Evolutionary conservation across 176 grass and related monocot genomes (phyloP), one percentile per base, ranked within the genome.

Genomic region (Oryza coarctata): DNA sequence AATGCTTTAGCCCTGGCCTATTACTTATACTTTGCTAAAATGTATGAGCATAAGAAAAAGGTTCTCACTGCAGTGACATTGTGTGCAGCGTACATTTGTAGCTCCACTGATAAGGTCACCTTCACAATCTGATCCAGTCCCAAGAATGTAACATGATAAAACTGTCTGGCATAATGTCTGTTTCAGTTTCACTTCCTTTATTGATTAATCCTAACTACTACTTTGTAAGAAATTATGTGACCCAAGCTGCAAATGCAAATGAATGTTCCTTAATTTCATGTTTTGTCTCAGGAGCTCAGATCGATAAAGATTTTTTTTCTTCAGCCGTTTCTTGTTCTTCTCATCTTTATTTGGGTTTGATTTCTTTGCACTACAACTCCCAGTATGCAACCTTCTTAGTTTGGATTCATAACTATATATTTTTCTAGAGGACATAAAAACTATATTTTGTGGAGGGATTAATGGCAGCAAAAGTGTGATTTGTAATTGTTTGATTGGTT

Each of bases 1-100:
- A 71, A 65, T 47, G 18, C 35, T 22, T 33, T 70, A 4, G 20
- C 27, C 14, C 78, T 70, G 26, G 22, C 9, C 40, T 52, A 11
- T 35, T 78, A 28, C 65, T 18, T 78, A 27, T 28, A 85, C 65
- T 85, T 71, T 29, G 65, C 83, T 34, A 14, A 49, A 10, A 35
- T 3, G 43, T 49, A 79, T 61, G n/a, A 63, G 5, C 10, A 41
- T n/a, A 76, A 41, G 75, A 79, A 71, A 31, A 73, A 12, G 40
- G 36, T 22, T 7, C 63, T 74, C 80, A 64, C 38, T 49, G 35
- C 35, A 63, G 22, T 60, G 55, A 60, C 7, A 25, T 60, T 60
- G 55, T 60, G 55, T 10, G 7, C 13, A 60, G n/a, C 20, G 22
- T 60, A 60, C 49, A 55, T 55, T 60, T 60, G 7, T 60, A 9